These are phyloP conservation scores for Nemania diffusa DNA, from an alignment of 2,329 filamentous ascomycete species.

Conservation along the genomic window DNA sequence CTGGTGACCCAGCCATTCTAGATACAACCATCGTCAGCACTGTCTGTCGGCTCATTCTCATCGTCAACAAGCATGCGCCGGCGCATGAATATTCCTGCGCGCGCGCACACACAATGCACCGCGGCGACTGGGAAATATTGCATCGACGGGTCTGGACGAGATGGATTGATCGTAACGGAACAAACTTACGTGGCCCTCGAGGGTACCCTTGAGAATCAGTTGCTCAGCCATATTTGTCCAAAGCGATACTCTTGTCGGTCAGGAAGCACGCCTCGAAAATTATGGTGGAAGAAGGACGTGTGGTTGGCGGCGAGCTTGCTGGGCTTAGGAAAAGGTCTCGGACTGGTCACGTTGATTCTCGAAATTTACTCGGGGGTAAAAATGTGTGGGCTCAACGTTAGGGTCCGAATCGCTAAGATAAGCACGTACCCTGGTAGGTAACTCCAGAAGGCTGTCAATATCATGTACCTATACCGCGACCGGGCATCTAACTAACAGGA, in stretches of 20 bases:
- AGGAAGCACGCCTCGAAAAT: slow-evolving; percentile 44
- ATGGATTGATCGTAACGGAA: not conserved
- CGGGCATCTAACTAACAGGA: not conserved
- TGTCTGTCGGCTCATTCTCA: not conserved
- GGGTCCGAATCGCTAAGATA: slow-evolving; percentile 43
- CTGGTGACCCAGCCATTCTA: slow-evolving; percentile 98
- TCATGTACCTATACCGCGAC: slow-evolving; percentile 7
- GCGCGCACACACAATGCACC: not conserved
- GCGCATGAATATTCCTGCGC: not conserved
- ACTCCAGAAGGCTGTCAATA: not conserved
- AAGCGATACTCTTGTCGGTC: slow-evolving; percentile 51
- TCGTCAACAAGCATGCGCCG: not conserved
- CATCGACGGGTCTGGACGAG: not conserved
- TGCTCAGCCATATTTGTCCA: slow-evolving; percentile 81
- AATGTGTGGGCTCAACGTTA: slow-evolving; percentile 60
- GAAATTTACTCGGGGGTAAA: slow-evolving; percentile 44
- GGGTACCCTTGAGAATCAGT: slow-evolving; percentile 95
- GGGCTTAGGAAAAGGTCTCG: slow-evolving; percentile 35
- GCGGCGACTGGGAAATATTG: not conserved
- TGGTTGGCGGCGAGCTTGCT: slow-evolving; percentile 40
- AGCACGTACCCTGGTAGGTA: slow-evolving; percentile 4
- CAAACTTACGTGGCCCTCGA: slow-evolving; percentile 88
- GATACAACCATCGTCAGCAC: slow-evolving; percentile 33
- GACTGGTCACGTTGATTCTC: slow-evolving; percentile 35
- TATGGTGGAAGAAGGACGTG: slow-evolving; percentile 50